Conservation (phyloP, 148 eudicot genomes). For the Cornus controversa region DNA sequence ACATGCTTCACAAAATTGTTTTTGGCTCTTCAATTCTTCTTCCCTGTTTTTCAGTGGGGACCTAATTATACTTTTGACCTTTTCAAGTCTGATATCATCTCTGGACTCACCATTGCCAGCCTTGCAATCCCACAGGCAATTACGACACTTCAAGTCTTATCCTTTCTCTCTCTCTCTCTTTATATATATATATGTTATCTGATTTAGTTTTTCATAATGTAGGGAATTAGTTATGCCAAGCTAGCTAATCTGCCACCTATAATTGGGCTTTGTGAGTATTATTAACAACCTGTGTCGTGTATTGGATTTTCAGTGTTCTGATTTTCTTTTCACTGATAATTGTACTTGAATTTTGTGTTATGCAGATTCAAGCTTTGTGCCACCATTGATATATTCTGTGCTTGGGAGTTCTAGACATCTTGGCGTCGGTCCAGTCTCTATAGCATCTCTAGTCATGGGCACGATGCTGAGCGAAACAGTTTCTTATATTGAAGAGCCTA, state of each 20-base stretch:
- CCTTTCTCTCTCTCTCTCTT: no score
- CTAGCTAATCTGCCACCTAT: slow-evolving; percentile 98
- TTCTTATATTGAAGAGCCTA: slow-evolving; percentile 38
- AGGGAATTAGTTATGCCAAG: slow-evolving; percentile 98
- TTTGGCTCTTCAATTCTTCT: slow-evolving; percentile 65
- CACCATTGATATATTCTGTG: slow-evolving; percentile 61
- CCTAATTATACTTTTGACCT: slow-evolving; percentile 56
- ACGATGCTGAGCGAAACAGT: slow-evolving; percentile 59
- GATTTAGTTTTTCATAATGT: slow-evolving; percentile 21
- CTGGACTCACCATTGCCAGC: slow-evolving; percentile 97
- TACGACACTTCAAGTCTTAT: neutral
- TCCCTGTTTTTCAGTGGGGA: slow-evolving; percentile 84
- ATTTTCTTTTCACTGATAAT: neutral
- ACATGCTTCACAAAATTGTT: slow-evolving; percentile 45
- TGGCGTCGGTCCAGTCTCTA: slow-evolving; percentile 71
- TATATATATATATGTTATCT: neutral
- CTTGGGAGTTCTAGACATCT: slow-evolving; percentile 71
- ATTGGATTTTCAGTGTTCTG: neutral
- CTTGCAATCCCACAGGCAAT: slow-evolving; percentile 90
- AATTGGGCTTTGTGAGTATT: slow-evolving; percentile 77
- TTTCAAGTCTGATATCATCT: slow-evolving; percentile 62
- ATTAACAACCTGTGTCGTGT: no score
- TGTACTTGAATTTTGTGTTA: neutral
- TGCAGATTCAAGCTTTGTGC: slow-evolving; percentile 76
- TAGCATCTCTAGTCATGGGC: slow-evolving; percentile 79